Base-by-base conservation (phyloP, 2,329 filamentous ascomycete species). In the Penicillium rolfsii region DNA sequence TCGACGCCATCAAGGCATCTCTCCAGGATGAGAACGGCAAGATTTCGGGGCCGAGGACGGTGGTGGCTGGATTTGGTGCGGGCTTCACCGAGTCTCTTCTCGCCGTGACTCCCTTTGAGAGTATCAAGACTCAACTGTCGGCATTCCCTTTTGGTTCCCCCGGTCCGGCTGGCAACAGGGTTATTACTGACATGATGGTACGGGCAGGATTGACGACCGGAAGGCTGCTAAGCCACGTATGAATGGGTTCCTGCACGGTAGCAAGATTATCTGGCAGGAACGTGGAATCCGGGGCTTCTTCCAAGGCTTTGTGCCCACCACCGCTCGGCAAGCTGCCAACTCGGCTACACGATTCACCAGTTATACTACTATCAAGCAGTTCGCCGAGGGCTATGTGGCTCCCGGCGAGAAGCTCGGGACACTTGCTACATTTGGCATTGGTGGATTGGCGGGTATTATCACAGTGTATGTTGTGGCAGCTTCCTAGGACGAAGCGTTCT, bases 91-190 rank as follows among this genome's bases (percentile, higher is more conserved):
- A 99, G 81, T 96, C 91, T 3, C 80, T 97, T 55, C 81, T 99
- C 3, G 95, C 95, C 11, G 95, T 99, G 36, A 99, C 95, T 36
- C 95, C 95, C 0, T 97, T 96, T 61, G 95, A 99, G 80, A 96
- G 91, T 72, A 97, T 99, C 79, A 99, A 99, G 83, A 99, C 95
- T 54, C 96, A 96, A 69, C 82, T 99, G 85, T 90, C 75, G 57
- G 81, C 76, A 53, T 50, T 22, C 28, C 38, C 5, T 66, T 66
- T 16, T 65, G 55, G 49, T 38, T 38, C 45, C 45, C 55, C 11
- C n/a, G 40, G 3, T 46, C 26, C 36, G 19, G 19, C 19, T 28
- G 40, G 8, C 16, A 14, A 14, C 38, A 8, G 19, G 19, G 19
- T 22, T 1, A 30, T 40, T 1, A 46, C 52, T 48, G 5, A 40